Evolutionary conservation across 176 grass and related monocot genomes (phyloP), one percentile per base, ranked within the genome.

Genomic region (Aegilops longissima): DNA sequence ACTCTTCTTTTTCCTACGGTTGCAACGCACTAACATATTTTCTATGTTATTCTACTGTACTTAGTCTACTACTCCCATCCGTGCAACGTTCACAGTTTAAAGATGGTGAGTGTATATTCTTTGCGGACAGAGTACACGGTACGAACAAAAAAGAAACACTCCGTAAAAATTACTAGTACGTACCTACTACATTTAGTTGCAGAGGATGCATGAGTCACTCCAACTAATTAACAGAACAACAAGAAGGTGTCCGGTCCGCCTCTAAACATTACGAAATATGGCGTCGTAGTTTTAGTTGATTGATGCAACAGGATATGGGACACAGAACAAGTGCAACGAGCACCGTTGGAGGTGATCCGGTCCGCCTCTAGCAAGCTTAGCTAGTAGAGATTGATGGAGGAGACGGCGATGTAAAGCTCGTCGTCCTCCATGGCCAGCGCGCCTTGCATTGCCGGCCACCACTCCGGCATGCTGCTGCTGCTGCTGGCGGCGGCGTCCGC

Each of bases 381-480:
- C 36, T 76, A 77, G 74, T 27, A 71, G 42, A 87, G 86, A 31
- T 85, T 89, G 45, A 84, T 79, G 80, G 87, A 90, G 63, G 82
- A 81, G 63, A 87, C 83, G 35, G 73, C 87, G 8, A 83, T 80
- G 63, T 92, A 89, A 39, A 95, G 39, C 38, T 95, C 92, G 0
- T 82, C 86, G 58, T 73, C 59, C 29, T 66, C 89, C 21, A 64
- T 21, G 70, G 66, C 76, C 82, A 90, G 73, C 12, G 62, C 83
- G 67, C 81, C 86, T 45, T 93, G 86, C 80, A 90, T 78, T 80
- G 82, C 81, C 78, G 81, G 86, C 91, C 94, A 94, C 86, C 86
- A 84, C n/a, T 86, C 88, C 18, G 89, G 61, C 76, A 38, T 36
- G 61, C 35, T 29, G 42, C 82, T 61, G 40, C 14, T 8, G 35